These are phyloP conservation scores for Kazachstania viticola DNA, from an alignment of 805 yeast genomes.

Conservation along the genomic window DNA sequence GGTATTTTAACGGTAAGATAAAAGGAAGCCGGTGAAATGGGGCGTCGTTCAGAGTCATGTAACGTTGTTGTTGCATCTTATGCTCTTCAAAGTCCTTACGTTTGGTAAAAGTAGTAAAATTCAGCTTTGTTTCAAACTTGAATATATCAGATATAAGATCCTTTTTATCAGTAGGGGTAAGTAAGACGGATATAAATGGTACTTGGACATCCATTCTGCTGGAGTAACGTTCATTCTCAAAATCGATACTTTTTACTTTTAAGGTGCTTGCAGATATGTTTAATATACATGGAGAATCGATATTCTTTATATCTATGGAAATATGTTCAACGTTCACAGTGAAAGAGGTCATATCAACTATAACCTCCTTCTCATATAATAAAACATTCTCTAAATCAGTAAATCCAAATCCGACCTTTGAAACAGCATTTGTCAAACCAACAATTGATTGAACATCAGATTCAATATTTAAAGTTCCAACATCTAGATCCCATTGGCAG, in stretches of 20 bases:
- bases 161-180: slow-evolving; percentile 15
- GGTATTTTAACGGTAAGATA: slow-evolving; percentile 40
- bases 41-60: slow-evolving; percentile 61
- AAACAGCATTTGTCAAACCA: slow-evolving; percentile 32
- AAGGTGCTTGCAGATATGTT: slow-evolving; percentile 19
- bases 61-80: slow-evolving; percentile 47
- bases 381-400: slow-evolving; percentile 69
- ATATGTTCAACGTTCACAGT: slow-evolving; percentile 43
- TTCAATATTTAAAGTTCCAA: slow-evolving; percentile 47
- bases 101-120: slow-evolving; percentile 47
- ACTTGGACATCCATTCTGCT: slow-evolving; percentile 39
- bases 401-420: slow-evolving; percentile 50
- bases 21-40: slow-evolving; percentile 76
- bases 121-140: slow-evolving; percentile 44
- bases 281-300: slow-evolving; percentile 16
- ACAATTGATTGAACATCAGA: slow-evolving; percentile 37
- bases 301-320: slow-evolving; percentile 30
- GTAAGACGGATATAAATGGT: slow-evolving; percentile 32
- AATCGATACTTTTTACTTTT: slow-evolving; percentile 46
- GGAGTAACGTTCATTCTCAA: slow-evolving; percentile 56
- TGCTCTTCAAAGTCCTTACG: slow-evolving; percentile 33
- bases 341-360: slow-evolving; percentile 61
- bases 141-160: slow-evolving; percentile 24
- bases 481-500: slow-evolving; percentile 79
- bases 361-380: slow-evolving; percentile 39